Percentiles rank a stretch among this genome's conserved stretches.
phyloP scores from a whole-genome alignment of 2,329 filamentous ascomycete genomes.

The Penicillium sp. region DNA sequence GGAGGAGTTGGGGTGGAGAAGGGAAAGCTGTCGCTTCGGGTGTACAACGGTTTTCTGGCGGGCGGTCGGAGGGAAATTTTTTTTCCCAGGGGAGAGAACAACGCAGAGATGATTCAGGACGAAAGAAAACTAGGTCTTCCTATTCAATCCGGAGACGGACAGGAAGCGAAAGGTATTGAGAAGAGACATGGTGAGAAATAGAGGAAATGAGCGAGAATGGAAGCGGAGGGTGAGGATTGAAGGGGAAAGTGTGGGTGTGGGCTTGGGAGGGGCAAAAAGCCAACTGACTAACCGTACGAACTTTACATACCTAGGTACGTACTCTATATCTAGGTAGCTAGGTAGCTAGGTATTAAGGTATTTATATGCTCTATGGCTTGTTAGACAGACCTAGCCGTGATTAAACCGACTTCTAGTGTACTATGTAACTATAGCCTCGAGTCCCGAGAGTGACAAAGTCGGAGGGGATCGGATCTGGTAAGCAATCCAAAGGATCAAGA shows the following conservation, averaged over 20 bases:
- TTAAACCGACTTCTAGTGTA: background rate
- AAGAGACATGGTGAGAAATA: slow-evolving; percentile 37
- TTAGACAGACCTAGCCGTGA: too few relatives aligned
- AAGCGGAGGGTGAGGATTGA: slow-evolving; percentile 2
- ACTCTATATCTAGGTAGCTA: too few relatives aligned
- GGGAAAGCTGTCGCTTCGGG: slow-evolving; percentile 14
- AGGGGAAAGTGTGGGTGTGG: slow-evolving; percentile 8
- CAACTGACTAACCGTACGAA: slow-evolving; percentile 12
- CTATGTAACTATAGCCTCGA: background rate
- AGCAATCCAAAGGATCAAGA: background rate
- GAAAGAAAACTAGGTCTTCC: slow-evolving; percentile 31
- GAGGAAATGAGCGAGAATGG: slow-evolving; percentile 20
- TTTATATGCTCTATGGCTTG: too few relatives aligned
- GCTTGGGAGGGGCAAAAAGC: slow-evolving; percentile 22
- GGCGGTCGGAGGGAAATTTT: slow-evolving; percentile 33
- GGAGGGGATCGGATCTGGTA: slow-evolving; percentile 8
- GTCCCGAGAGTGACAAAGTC: background rate
- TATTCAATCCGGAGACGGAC: slow-evolving; percentile 45
- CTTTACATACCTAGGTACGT: background rate
- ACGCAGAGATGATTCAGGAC: slow-evolving; percentile 8
- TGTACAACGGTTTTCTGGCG: slow-evolving; percentile 16
- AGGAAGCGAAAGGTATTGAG: slow-evolving; percentile 35
- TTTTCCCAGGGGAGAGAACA: slow-evolving; percentile 15
- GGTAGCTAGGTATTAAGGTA: too few relatives aligned
- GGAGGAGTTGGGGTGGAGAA: slow-evolving; percentile 2